Percentiles rank a stretch among this genome's conserved stretches.
Evolutionary conservation across 768 basidiomycete genomes (phyloP).

Genomic region (Mycena crocata): DNA sequence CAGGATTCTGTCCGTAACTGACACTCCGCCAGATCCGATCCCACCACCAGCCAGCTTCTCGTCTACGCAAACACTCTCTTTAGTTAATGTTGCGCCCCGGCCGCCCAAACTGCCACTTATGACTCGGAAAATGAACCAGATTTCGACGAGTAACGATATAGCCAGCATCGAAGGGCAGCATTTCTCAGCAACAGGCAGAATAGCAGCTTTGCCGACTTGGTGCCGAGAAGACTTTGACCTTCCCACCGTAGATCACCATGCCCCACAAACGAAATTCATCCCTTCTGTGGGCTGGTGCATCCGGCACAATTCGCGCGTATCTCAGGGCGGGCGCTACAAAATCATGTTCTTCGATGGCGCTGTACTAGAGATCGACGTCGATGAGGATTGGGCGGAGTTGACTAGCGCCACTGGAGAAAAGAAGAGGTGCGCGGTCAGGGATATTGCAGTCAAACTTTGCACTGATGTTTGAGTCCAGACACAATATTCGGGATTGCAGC

Average conservation of each 20-base stretch:
- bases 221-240: constrained; percentile 30
- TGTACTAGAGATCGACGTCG: constrained; percentile 54
- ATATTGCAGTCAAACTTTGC: not conserved
- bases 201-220: constrained; percentile 30
- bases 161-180: constrained; percentile 28
- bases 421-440: constrained; percentile 41
- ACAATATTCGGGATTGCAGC: constrained; percentile 48
- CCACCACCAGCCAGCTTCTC: constrained; percentile 23
- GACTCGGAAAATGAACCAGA: not conserved
- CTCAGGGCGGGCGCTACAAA: constrained; percentile 55
- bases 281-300: constrained; percentile 58
- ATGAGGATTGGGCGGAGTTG: constrained; percentile 55
- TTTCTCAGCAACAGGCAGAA: constrained; percentile 26
- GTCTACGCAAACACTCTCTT: constrained; percentile 22
- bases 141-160: constrained; percentile 9
- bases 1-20: not conserved
- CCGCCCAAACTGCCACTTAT: constrained; percentile 17
- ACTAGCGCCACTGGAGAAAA: constrained; percentile 41
- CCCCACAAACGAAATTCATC: constrained; percentile 51
- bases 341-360: constrained; percentile 58
- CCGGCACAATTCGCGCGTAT: constrained; percentile 48
- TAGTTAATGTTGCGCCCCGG: constrained; percentile 21
- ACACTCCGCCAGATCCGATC: not conserved
- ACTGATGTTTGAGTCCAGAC: constrained; percentile 36
- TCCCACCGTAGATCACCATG: constrained; percentile 25